Evolutionary conservation across 192 early-diverging fungal genomes (phyloP).

Genomic region (Jimgerdemannia lactiflua): DNA sequence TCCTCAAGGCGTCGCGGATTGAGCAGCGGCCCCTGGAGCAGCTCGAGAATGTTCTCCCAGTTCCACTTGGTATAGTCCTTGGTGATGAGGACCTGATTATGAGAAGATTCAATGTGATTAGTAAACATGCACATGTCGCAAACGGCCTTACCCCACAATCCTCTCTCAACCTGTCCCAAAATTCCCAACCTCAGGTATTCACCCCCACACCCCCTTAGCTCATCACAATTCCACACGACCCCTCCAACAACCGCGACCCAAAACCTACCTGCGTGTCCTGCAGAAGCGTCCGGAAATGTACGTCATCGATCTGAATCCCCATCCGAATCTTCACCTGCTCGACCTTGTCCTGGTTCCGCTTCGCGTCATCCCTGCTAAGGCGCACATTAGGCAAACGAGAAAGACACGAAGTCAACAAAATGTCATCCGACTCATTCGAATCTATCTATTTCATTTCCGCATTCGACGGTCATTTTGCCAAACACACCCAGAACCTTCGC

Average conservation of each 20-base stretch:
- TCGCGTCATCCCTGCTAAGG: not conserved
- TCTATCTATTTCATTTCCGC: too few species aligned
- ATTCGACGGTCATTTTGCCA: not conserved
- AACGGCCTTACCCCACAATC: too few species aligned
- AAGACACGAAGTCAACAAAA: too few species aligned
- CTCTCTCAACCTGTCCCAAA: too few species aligned
- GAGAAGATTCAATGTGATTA: not conserved
- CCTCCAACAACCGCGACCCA: not conserved
- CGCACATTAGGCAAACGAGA: not conserved
- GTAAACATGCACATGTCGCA: too few species aligned
- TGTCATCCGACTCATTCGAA: too few species aligned
- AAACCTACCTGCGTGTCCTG: constrained; percentile 61
- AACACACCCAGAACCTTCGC: not conserved
- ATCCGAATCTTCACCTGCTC: constrained; percentile 56
- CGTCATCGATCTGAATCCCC: constrained; percentile 68
- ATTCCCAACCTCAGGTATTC: too few species aligned
- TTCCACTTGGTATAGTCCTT: constrained; percentile 80
- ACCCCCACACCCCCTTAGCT: too few species aligned
- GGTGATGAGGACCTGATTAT: constrained; percentile 53
- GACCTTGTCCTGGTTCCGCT: constrained; percentile 37
- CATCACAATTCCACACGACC: too few species aligned
- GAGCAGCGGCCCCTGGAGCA: constrained; percentile 74
- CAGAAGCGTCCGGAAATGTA: constrained; percentile 62
- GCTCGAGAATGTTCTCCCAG: constrained; percentile 72
- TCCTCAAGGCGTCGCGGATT: constrained; percentile 77